Conservation (phyloP, 768 basidiomycete genomes). For the Xanthoconium purpureum region DNA sequence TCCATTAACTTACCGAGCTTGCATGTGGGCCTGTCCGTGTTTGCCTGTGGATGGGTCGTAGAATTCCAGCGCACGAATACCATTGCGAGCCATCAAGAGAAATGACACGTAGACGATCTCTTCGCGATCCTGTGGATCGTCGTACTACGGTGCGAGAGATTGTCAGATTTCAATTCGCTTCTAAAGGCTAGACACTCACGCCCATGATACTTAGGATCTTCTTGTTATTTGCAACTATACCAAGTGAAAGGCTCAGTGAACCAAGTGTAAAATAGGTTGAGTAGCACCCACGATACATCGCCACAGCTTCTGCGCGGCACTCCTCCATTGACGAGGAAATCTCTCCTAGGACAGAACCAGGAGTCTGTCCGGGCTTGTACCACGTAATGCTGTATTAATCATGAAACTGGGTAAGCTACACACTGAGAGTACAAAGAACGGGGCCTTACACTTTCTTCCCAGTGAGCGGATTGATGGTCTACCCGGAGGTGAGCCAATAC, state of each 20-base stretch:
- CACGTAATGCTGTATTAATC: conserved; percentile 57
- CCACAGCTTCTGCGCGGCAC: conserved; percentile 88
- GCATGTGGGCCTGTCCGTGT: conserved; percentile 90
- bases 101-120: conserved; percentile 81
- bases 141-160: conserved; percentile 46
- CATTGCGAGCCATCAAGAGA: conserved; percentile 83
- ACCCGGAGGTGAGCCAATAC: conserved; percentile 1
- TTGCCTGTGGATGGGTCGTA: conserved; percentile 79
- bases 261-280: neutral
- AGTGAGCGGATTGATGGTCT: conserved; percentile 82
- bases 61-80: conserved; percentile 73
- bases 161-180: neutral
- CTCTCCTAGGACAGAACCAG: conserved; percentile 79
- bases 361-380: conserved; percentile 87
- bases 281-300: conserved; percentile 61
- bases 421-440: neutral
- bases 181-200: conserved; percentile 38
- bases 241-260: neutral
- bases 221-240: conserved; percentile 64
- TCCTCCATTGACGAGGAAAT: conserved; percentile 91
- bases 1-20: conserved; percentile 59
- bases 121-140: conserved; percentile 62
- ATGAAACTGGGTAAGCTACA: neutral
- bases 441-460: conserved; percentile 63
- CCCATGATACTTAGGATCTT: conserved; percentile 81